These are phyloP conservation scores for Dryas octopetala DNA, from an alignment of 306 rosid species.

Conservation along the genomic window DNA sequence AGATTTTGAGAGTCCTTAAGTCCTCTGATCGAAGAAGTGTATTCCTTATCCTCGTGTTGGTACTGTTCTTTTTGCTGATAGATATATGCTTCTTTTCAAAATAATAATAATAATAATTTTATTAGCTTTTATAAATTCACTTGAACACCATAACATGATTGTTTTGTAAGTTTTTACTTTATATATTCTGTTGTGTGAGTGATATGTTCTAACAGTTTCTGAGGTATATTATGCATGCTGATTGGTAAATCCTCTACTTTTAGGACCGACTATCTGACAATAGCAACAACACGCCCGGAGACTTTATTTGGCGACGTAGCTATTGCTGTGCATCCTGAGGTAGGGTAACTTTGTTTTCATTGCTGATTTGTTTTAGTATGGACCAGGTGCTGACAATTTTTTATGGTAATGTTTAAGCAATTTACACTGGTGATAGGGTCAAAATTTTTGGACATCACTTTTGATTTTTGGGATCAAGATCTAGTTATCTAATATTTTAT, in stretches of 20 bases:
- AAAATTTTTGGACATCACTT: not conserved
- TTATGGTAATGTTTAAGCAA: not conserved
- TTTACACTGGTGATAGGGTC: not conserved
- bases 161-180: not conserved
- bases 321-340: constrained; percentile 88
- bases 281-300: constrained; percentile 97
- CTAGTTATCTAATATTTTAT: not conserved
- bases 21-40: not conserved
- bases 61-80: too few relatives aligned
- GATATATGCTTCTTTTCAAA: too few relatives aligned
- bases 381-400: not conserved
- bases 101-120: too few relatives aligned
- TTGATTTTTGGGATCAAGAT: constrained; percentile 3
- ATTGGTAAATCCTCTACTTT: constrained; percentile 22
- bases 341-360: constrained; percentile 34
- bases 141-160: not conserved
- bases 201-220: not conserved
- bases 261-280: constrained; percentile 79
- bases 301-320: constrained; percentile 98
- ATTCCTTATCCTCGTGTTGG: too few relatives aligned
- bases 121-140: not conserved
- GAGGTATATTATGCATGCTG: constrained; percentile 20
- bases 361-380: constrained; percentile 8
- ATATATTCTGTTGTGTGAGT: not conserved
- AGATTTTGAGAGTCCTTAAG: not conserved